These are phyloP conservation scores for Fusarium bactridioides DNA, from an alignment of 2,329 filamentous ascomycete species.

Conservation along the genomic window DNA sequence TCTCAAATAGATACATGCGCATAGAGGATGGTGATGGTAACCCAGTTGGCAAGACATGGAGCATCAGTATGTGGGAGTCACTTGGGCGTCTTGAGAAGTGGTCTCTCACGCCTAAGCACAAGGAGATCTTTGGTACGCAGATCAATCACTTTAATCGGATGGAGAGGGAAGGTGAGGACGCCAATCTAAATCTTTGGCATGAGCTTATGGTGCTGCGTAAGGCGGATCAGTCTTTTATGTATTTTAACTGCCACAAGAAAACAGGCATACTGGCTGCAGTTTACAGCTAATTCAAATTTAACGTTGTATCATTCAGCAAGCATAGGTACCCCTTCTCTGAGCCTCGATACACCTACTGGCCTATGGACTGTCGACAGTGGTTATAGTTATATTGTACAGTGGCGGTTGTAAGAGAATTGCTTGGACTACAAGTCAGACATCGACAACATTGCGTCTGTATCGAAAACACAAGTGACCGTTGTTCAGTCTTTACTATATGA, in stretches of 20 bases:
- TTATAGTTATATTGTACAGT: too few relatives aligned
- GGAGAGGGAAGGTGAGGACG: neutral
- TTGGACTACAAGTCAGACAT: too few relatives aligned
- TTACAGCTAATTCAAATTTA: neutral
- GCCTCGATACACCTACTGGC: too few relatives aligned
- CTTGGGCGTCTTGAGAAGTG: fast-evolving
- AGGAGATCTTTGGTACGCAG: neutral
- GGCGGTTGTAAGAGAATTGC: too few relatives aligned
- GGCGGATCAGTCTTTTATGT: fast-evolving
- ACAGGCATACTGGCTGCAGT: fast-evolving
- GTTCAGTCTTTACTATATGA: too few relatives aligned
- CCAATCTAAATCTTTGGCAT: neutral
- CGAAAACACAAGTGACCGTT: too few relatives aligned
- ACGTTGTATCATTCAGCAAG: too few relatives aligned
- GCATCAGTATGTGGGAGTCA: neutral
- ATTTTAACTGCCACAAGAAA: fast-evolving
- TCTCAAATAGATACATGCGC: neutral
- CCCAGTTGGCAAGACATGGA: neutral
- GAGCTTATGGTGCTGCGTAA: fast-evolving
- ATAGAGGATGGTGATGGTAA: fast-evolving
- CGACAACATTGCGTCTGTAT: too few relatives aligned
- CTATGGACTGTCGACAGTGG: too few relatives aligned
- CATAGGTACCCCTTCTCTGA: too few relatives aligned
- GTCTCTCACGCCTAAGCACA: neutral
- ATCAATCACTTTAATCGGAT: neutral